phyloP scores from a whole-genome alignment of 2,329 filamentous ascomycete species.

The Colletotrichum orchidophilum region DNA sequence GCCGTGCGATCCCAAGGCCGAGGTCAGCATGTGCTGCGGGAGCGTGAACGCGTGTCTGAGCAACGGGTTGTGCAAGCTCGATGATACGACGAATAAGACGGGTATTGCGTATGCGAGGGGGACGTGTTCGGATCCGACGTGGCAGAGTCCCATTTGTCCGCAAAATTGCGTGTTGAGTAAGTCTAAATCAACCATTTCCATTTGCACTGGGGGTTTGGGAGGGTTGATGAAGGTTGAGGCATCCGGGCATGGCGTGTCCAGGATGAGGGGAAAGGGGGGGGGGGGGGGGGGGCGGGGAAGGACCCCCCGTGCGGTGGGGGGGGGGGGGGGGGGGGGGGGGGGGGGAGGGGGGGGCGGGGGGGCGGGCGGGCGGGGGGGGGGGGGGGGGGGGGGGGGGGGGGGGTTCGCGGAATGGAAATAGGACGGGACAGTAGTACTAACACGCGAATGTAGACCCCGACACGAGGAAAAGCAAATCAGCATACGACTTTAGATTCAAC shows the following conservation, averaged over 20 bases:
- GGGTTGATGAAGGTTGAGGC: not conserved
- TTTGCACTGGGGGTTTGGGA: not conserved
- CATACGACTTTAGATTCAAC: conserved; percentile 29
- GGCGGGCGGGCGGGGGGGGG: rapidly evolving
- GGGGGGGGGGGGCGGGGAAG: not conserved
- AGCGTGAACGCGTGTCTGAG: conserved; percentile 25
- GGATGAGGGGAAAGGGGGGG: not conserved
- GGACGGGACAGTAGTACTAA: not conserved
- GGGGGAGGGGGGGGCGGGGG: too few relatives aligned
- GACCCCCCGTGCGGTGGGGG: too few relatives aligned
- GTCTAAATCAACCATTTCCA: not conserved
- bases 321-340: too few relatives aligned
- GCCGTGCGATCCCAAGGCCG: conserved; percentile 28
- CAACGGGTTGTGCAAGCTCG: conserved; percentile 30
- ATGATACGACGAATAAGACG: conserved; percentile 21
- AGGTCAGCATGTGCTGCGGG: conserved; percentile 33
- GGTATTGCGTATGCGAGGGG: conserved; percentile 29
- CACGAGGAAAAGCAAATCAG: conserved; percentile 14
- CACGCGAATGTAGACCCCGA: conserved; percentile 17
- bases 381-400: not conserved
- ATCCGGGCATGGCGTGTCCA: not conserved
- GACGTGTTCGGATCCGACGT: conserved; percentile 27
- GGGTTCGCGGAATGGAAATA: not conserved
- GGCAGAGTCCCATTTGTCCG: conserved; percentile 29
- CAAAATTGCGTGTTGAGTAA: conserved; percentile 25